Evolutionary conservation across 2,329 filamentous ascomycete species (phyloP), one percentile per base, ranked within the genome.

Genomic region (Cladosporium sp.): DNA sequence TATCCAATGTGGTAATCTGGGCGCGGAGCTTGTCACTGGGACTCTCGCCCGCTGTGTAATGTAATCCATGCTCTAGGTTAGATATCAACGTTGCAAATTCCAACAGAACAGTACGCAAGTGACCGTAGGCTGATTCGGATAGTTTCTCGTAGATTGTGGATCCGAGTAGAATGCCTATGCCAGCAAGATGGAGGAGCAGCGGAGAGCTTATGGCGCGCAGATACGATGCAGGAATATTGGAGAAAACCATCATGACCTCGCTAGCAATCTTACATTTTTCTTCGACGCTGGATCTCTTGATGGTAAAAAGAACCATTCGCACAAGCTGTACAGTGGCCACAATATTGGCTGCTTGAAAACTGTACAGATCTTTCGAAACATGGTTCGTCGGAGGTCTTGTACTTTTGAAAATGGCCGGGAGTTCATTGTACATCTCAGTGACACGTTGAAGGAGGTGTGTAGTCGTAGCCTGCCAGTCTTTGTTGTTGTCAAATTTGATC

Each of bases 291-390:
- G 75, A 75, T 64, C 78, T 79, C 60, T 81, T 77, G 30, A 79
- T 78, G 18, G 76, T 78, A 54, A 81, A 76, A 3, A 82, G 71
- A 8, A 81, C 74, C 78, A 82, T 82, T 12, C 80, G 76, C 4
- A 82, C 73, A 18, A 82, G 75, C 69, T 80, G 79, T 8, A 81
- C 67, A 2, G 80, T 82, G 2, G 80, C 80, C 55, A 77, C 76
- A 26, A 82, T 82, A 67, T 82, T 81, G 36, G 80, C 80, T 8
- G 80, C 79, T 66, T 82, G 80, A 34, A 82, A 83, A 2, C 79
- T 77, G 66, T 36, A 62, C n/a, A 64, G 21, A 24, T 64, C 61
- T 7, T 57, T 21, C 3, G 51, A 44, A 3, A 57, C 15, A 15
- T 55, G 34, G 26, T 55, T 57, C 2, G 41, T 57, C 7, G 51